Conservation (phyloP, 495 filamentous ascomycete genomes). For the Xanthoparmelia taractica region DNA sequence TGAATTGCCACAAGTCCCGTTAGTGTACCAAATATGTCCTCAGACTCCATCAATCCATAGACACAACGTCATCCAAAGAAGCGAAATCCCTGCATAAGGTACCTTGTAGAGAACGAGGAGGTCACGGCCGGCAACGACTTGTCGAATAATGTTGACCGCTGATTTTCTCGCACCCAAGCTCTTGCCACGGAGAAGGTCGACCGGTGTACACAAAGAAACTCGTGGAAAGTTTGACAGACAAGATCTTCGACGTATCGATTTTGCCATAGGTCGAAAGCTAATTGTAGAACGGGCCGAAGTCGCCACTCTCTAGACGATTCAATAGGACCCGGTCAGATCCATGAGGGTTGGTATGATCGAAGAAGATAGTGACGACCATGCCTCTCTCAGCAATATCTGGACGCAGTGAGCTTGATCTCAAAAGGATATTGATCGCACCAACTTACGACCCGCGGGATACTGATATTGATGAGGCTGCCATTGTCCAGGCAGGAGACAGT, state of each 20-base stretch:
- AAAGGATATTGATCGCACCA: background rate
- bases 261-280: background rate
- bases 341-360: slow-evolving; percentile 15
- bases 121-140: background rate
- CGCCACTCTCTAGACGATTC: slow-evolving; percentile 13
- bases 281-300: slow-evolving; percentile 23
- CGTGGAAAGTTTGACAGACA: background rate
- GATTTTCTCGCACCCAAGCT: background rate
- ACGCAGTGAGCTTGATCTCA: background rate
- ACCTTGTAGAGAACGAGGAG: background rate
- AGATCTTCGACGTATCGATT: background rate
- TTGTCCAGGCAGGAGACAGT: slow-evolving; percentile 5
- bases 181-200: background rate
- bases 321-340: slow-evolving; percentile 4
- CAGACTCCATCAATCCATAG: background rate
- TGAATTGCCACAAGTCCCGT: background rate
- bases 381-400: slow-evolving; percentile 18
- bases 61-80: background rate
- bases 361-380: slow-evolving; percentile 24
- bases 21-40: background rate
- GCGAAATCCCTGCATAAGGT: background rate
- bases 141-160: background rate
- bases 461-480: slow-evolving; percentile 12
- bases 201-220: background rate
- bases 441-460: slow-evolving; percentile 20